phyloP scores from a whole-genome alignment of 495 filamentous ascomycete species.

The Neurospora intermedia region DNA sequence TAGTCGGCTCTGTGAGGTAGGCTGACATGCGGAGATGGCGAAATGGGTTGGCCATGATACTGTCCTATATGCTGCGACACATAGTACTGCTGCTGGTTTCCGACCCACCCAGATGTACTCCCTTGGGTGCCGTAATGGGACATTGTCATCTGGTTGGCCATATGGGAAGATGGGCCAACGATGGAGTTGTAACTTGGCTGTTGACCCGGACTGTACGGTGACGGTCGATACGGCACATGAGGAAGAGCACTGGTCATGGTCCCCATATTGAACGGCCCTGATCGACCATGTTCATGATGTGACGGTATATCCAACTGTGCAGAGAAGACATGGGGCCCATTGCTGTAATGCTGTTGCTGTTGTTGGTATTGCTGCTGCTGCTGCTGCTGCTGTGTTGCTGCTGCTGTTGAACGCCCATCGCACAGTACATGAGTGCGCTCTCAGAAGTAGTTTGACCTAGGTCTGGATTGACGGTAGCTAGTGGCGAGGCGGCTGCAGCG shows the following conservation, averaged over 20 bases:
- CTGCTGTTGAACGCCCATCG: background rate
- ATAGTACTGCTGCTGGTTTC: constrained; percentile 30
- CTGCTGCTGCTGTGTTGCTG: constrained; percentile 2
- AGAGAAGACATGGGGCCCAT: constrained; percentile 24
- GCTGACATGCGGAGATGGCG: constrained; percentile 21
- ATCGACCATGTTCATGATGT: constrained; percentile 17
- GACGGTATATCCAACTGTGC: constrained; percentile 29
- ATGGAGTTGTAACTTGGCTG: constrained; percentile 28
- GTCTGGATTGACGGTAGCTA: constrained; percentile 3
- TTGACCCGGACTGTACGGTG: constrained; percentile 21
- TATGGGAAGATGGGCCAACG: constrained; percentile 26
- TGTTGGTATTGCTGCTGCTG: constrained; percentile 9
- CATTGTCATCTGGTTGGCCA: constrained; percentile 35
- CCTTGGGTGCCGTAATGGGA: constrained; percentile 34
- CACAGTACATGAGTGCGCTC: background rate
- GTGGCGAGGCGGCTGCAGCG: background rate
- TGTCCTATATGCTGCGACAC: constrained; percentile 30
- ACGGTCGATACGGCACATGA: constrained; percentile 23
- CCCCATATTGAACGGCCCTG: constrained; percentile 31
- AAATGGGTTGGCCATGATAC: constrained; percentile 27
- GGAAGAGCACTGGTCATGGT: constrained; percentile 30
- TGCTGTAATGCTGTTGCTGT: constrained; percentile 20
- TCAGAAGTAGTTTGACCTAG: background rate
- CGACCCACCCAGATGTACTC: constrained; percentile 15
- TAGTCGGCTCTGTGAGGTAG: constrained; percentile 22